Conservation (phyloP, 1,284 basidiomycete genomes). For the Austroboletus niveus region DNA sequence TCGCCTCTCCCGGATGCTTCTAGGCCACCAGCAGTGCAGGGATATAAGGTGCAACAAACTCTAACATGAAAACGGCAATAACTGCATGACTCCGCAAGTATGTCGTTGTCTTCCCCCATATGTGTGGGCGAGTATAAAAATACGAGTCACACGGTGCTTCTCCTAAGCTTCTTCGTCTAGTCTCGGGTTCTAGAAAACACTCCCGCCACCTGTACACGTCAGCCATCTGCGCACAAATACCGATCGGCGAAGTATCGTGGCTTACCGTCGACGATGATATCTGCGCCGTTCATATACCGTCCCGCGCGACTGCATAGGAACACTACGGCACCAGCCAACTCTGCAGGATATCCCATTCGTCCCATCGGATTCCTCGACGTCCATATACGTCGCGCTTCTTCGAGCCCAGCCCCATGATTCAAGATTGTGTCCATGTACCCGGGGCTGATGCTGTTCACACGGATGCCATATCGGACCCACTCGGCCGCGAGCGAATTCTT, state of each 20-base stretch:
- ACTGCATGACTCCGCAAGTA: too few relatives aligned
- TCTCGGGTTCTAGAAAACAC: conserved; percentile 17
- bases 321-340: conserved; percentile 39
- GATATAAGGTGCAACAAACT: not conserved
- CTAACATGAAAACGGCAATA: not conserved
- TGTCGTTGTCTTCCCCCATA: too few relatives aligned
- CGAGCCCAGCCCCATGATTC: conserved; percentile 36
- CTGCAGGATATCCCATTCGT: conserved; percentile 41
- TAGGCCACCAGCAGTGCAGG: not conserved
- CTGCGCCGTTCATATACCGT: conserved; percentile 42
- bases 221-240: not conserved
- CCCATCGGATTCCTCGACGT: conserved; percentile 41
- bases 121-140: too few relatives aligned
- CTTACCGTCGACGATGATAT: conserved; percentile 43
- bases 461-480: conserved; percentile 41
- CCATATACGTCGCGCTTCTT: conserved; percentile 34
- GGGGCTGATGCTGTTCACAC: conserved; percentile 43
- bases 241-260: not conserved
- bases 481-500: conserved; percentile 35
- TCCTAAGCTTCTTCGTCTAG: not conserved
- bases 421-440: conserved; percentile 46
- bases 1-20: conserved; percentile 2
- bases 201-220: conserved; percentile 20
- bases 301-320: conserved; percentile 42
- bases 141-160: too few relatives aligned